These are phyloP conservation scores for Yarrowia sp. DNA, from an alignment of 805 yeast species.

Conservation along the genomic window DNA sequence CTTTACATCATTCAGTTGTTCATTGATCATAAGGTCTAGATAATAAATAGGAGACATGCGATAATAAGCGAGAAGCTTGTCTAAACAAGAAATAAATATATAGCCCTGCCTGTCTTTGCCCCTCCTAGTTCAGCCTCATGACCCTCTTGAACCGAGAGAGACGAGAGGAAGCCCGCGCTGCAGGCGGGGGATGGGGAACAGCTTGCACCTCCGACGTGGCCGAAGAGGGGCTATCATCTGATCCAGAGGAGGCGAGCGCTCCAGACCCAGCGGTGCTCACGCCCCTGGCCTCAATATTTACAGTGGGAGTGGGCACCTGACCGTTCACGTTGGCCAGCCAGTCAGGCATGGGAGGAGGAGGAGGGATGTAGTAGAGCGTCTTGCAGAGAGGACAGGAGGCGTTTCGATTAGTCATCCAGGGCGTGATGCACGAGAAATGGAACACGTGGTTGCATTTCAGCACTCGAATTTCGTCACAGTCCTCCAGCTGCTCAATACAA, in stretches of 20 bases:
- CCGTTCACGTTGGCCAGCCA: slow-evolving; percentile 18
- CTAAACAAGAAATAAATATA: slow-evolving; percentile 19
- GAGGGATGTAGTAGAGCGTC: slow-evolving; percentile 59
- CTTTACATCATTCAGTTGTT: too few relatives aligned
- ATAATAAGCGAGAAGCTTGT: slow-evolving; percentile 12
- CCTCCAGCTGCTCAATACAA: slow-evolving; percentile 71
- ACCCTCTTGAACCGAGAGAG: slow-evolving; percentile 14
- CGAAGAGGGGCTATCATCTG: slow-evolving; percentile 18
- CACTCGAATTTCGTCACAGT: slow-evolving; percentile 71
- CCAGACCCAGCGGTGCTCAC: neutral
- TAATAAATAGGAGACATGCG: slow-evolving; percentile 11
- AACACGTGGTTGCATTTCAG: slow-evolving; percentile 83
- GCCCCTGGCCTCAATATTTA: neutral
- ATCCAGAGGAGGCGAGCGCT: neutral
- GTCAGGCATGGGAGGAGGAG: slow-evolving; percentile 24
- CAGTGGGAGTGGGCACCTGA: slow-evolving; percentile 9
- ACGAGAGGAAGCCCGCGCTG: neutral
- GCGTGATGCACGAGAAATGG: slow-evolving; percentile 79
- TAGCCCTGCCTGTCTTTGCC: neutral
- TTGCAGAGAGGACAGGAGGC: slow-evolving; percentile 89
- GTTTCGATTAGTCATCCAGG: slow-evolving; percentile 76
- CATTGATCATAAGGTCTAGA: neutral
- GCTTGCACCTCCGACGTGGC: neutral
- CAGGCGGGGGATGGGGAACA: slow-evolving; percentile 1
- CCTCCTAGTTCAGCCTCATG: slow-evolving; percentile 12